Evolutionary conservation across 2,329 filamentous ascomycete species (phyloP).

Genomic region (Hirsutella minnesotensis): DNA sequence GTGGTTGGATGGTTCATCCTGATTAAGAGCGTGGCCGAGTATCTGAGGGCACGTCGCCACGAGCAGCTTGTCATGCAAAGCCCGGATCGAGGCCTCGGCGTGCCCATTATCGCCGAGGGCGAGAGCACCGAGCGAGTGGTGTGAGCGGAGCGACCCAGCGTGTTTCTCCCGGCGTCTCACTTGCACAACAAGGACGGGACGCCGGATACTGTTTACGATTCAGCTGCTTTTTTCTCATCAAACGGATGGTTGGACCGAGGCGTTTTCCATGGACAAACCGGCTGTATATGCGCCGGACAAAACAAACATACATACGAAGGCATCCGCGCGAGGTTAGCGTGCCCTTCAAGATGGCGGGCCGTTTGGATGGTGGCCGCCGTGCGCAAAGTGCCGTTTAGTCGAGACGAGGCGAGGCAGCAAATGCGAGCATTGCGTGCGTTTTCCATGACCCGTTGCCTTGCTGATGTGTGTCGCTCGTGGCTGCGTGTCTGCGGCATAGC

Average conservation of each 20-base stretch:
- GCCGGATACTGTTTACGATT: background rate
- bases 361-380: no score
- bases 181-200: background rate
- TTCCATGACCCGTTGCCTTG: no score
- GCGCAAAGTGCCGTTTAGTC: no score
- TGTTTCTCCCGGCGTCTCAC: background rate
- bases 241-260: background rate
- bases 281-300: no score
- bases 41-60: conserved; percentile 74
- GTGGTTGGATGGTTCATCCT: conserved; percentile 97
- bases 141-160: conserved; percentile 21
- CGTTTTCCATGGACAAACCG: background rate
- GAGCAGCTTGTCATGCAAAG: conserved; percentile 90
- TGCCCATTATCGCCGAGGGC: conserved; percentile 77
- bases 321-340: no score
- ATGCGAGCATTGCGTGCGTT: no score
- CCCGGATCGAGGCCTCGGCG: conserved; percentile 73
- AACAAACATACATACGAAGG: no score
- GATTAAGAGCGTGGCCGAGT: conserved; percentile 88
- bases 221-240: background rate
- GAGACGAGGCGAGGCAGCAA: no score
- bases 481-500: no score
- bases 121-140: conserved; percentile 71
- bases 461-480: no score
- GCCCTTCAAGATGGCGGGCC: no score